These are phyloP conservation scores for Mycena amicta DNA, from an alignment of 768 basidiomycete genomes.

Conservation along the genomic window DNA sequence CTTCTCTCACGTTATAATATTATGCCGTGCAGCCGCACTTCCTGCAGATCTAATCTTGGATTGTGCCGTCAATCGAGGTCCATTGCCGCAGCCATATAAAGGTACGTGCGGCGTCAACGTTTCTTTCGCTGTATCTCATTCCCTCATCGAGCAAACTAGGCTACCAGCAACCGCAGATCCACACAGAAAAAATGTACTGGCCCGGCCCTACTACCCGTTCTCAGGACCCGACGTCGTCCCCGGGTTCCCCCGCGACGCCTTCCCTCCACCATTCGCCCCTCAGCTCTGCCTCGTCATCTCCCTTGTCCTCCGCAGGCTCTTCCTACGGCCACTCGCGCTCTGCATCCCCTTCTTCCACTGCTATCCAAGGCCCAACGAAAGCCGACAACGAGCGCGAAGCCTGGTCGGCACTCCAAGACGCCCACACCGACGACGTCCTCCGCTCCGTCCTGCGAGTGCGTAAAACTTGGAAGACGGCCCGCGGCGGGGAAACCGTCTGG, in stretches of 20 bases:
- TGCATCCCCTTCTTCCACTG: background rate
- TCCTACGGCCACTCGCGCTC: background rate
- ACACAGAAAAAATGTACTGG: background rate
- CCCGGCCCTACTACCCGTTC: background rate
- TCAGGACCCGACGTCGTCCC: background rate
- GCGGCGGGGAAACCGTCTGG: slow-evolving; percentile 75
- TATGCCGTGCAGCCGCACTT: too few species aligned
- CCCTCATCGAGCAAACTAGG: too few species aligned
- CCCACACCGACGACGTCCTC: slow-evolving; percentile 56
- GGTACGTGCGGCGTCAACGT: too few species aligned
- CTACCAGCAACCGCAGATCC: too few species aligned
- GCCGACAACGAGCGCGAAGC: slow-evolving; percentile 2
- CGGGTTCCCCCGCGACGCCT: background rate
- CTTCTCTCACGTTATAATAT: background rate
- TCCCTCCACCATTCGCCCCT: background rate
- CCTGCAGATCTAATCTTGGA: background rate
- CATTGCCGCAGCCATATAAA: too few species aligned
- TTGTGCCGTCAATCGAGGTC: too few species aligned
- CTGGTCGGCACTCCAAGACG: slow-evolving; percentile 29
- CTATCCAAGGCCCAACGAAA: background rate
- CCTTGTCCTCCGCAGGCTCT: background rate
- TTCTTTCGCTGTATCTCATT: too few species aligned
- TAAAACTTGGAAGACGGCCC: slow-evolving; percentile 73
- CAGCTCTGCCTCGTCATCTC: background rate
- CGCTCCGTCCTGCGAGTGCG: slow-evolving; percentile 65